phyloP scores from a whole-genome alignment of 495 filamentous ascomycete species.

The Daldinia caldariorum region DNA sequence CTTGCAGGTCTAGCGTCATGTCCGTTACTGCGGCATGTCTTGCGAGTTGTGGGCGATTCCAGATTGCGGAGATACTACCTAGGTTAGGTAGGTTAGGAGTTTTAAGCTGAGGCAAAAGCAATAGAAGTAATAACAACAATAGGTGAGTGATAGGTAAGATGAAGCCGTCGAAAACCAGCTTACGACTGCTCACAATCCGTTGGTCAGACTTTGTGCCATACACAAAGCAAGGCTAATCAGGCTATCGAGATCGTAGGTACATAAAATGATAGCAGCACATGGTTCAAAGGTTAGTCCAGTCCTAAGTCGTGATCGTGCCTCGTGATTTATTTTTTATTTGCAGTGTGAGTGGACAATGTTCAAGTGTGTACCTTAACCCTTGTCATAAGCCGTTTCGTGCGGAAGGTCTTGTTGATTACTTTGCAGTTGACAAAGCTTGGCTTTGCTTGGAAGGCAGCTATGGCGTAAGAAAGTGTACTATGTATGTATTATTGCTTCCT shows the following conservation, averaged over 20 bases:
- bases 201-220: conserved; percentile 35
- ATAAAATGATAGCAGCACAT: conserved; percentile 17
- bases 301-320: conserved; percentile 40
- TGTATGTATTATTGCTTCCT: background rate
- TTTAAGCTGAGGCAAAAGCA: background rate
- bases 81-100: background rate
- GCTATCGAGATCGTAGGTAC: conserved; percentile 17
- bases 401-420: conserved; percentile 19
- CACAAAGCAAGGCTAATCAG: conserved; percentile 20
- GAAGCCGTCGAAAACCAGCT: conserved; percentile 20
- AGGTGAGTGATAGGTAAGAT: background rate
- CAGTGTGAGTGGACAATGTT: conserved; percentile 42
- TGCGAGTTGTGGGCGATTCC: conserved; percentile 29
- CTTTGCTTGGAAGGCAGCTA: background rate
- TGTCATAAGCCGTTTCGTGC: conserved; percentile 7
- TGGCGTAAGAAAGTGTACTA: conserved; percentile 7
- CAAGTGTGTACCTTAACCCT: conserved; percentile 20
- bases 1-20: conserved; percentile 39
- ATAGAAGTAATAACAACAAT: background rate
- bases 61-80: conserved; percentile 37
- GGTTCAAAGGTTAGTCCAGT: conserved; percentile 4
- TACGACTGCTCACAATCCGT: conserved; percentile 18
- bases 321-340: conserved; percentile 47
- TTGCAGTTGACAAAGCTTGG: too few relatives aligned
- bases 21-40: conserved; percentile 41